Conservation (phyloP, 1,284 basidiomycete species). For the Heterobasidion annosum region DNA sequence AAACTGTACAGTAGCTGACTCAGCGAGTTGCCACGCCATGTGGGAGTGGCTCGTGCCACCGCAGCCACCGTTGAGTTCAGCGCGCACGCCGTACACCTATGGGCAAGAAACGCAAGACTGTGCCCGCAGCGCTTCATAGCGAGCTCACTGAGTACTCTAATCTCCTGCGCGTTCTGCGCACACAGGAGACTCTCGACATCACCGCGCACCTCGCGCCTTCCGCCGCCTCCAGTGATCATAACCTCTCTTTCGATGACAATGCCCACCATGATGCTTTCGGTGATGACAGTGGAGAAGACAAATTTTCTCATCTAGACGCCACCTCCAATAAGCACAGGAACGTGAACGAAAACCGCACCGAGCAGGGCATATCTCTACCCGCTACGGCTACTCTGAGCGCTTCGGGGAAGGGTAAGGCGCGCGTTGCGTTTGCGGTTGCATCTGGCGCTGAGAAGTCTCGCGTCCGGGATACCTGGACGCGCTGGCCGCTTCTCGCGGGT, state of each 20-base stretch:
- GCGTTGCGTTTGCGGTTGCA: not conserved
- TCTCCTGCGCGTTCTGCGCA: constrained; percentile 48
- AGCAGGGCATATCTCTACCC: too few species aligned
- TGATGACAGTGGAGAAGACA: too few species aligned
- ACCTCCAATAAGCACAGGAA: too few species aligned
- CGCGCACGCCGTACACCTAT: constrained; percentile 1
- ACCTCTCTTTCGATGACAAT: constrained; percentile 6
- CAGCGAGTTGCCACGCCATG: constrained; percentile 4
- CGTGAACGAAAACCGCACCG: too few species aligned
- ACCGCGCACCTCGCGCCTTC: constrained; percentile 30
- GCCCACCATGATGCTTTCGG: not conserved
- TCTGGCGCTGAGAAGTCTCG: constrained; percentile 8
- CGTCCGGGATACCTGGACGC: constrained; percentile 42
- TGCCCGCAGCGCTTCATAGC: constrained; percentile 41
- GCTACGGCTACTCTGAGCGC: too few species aligned
- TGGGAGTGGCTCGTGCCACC: too few species aligned
- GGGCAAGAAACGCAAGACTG: constrained; percentile 25
- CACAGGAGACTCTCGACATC: constrained; percentile 44
- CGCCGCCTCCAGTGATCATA: constrained; percentile 4
- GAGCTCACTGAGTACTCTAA: constrained; percentile 58
- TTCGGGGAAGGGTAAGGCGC: too few species aligned
- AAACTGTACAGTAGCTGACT: constrained; percentile 27
- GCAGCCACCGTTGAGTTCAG: not conserved
- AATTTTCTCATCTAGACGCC: too few species aligned
- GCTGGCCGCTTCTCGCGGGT: constrained; percentile 53